Evolutionary conservation across 805 yeast species (phyloP).

Genomic region (Starmerella sirachaensis): DNA sequence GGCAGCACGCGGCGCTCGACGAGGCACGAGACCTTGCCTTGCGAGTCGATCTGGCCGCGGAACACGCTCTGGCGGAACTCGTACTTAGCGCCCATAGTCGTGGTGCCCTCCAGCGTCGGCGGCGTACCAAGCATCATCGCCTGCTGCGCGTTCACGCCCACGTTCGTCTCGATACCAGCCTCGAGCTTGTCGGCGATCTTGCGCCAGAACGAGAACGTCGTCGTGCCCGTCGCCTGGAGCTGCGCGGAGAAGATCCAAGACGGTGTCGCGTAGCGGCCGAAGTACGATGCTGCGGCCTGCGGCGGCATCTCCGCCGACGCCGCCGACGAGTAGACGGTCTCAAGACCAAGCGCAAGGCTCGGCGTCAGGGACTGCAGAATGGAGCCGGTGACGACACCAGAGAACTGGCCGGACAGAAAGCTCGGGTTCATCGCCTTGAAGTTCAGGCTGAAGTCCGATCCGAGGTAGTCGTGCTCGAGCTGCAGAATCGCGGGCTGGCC

Average conservation of each 20-base stretch:
- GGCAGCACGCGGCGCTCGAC: constrained; percentile 91
- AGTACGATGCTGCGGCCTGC: constrained; percentile 80
- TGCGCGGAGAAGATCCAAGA: constrained; percentile 92
- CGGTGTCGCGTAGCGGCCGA: constrained; percentile 77
- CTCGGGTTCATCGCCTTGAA: constrained; percentile 87
- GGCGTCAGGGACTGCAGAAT: constrained; percentile 80
- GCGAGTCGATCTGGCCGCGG: constrained; percentile 87
- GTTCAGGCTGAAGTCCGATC: constrained; percentile 75
- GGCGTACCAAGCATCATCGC: constrained; percentile 74
- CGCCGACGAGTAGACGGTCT: constrained; percentile 64
- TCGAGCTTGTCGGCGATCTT: constrained; percentile 85
- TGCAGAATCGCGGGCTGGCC: constrained; percentile 91
- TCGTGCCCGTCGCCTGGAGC: constrained; percentile 82
- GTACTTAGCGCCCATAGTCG: constrained; percentile 93
- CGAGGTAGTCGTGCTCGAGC: constrained; percentile 91
- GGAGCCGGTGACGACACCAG: constrained; percentile 89
- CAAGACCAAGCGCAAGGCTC: constrained; percentile 76
- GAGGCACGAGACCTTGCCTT: constrained; percentile 82
- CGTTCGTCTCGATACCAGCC: constrained; percentile 73
- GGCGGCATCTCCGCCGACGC: constrained; percentile 47
- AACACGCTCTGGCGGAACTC: constrained; percentile 93
- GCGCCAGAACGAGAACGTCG: constrained; percentile 87
- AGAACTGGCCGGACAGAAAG: constrained; percentile 56
- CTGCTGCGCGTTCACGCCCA: constrained; percentile 46
- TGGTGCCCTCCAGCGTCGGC: constrained; percentile 77